Evolutionary conservation across 768 basidiomycete genomes (phyloP).

Genomic region (Hericium alpestre): DNA sequence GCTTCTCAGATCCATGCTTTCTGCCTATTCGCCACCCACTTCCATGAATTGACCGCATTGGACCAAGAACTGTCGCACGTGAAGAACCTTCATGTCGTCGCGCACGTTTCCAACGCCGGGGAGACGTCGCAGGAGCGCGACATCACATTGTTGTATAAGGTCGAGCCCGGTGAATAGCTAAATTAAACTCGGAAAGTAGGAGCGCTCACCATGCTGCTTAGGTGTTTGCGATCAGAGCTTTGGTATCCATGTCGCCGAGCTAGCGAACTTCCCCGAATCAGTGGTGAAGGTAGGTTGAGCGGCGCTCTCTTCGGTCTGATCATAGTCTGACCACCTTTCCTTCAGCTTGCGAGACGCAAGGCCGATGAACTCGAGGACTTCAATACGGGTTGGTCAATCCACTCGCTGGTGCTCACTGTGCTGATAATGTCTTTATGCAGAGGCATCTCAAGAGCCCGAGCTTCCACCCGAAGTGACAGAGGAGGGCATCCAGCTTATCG

Average conservation of each 20-base stretch:
- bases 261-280: constrained; percentile 95
- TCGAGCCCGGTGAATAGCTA: constrained; percentile 55
- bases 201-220: constrained; percentile 17
- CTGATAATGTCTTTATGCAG: not conserved
- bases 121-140: constrained; percentile 45
- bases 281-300: constrained; percentile 62
- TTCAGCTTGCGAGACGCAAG: constrained; percentile 79
- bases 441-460: constrained; percentile 25
- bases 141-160: constrained; percentile 71
- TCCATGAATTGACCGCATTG: constrained; percentile 90
- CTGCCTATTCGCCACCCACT: constrained; percentile 95
- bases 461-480: constrained; percentile 54
- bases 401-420: not conserved
- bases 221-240: constrained; percentile 95
- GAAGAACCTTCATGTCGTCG: constrained; percentile 91
- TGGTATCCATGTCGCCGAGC: constrained; percentile 92
- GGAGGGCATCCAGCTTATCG: constrained; percentile 72
- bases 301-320: not conserved
- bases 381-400: constrained; percentile 32
- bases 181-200: not conserved
- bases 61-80: constrained; percentile 81
- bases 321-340: not conserved
- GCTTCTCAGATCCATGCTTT: constrained; percentile 87
- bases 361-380: constrained; percentile 90
- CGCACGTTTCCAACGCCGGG: constrained; percentile 61